Base-by-base conservation (phyloP, 805 yeast species). In the Lipomyces sp. region DNA sequence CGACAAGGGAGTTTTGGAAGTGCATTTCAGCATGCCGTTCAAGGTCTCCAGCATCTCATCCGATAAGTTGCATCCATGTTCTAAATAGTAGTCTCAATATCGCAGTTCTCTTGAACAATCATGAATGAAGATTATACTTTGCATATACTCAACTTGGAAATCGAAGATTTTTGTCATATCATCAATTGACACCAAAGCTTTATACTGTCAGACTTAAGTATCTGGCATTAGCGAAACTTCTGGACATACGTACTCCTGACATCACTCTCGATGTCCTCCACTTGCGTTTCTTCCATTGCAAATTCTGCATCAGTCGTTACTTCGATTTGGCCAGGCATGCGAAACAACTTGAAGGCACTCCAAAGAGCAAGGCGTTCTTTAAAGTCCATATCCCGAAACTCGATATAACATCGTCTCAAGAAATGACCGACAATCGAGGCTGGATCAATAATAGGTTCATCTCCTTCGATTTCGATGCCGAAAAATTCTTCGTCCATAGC, bases 1-100 rank as follows among this genome's bases (percentile, higher is more conserved):
- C 24, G 43, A 2, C 78, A 81, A 51, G 58, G 74, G 29, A 69
- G 83, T 65, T 63, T 77, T 40, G 78, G 74, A 57, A 82, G 84
- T 76, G 2, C 63, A 79, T 39, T 63, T 65, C 7, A 66, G 65
- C 5, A 73, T 78, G 11, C 61, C 80, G 29, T 86, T 82, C 11
- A 58, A 36, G 13, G 33, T 35, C 28, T 26, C 35, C 5, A 43
- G 23, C 45, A 47, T 44, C 7, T 35, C 32, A 14, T 13, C 14
- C 7, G 46, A 33, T 16, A 51, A 35, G 21, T 35, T 32, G 33
- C 51, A 35, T 10, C 53, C 47, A 7, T 37, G 43, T 19, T 46
- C 53, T 47, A 33, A 4, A 4, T 3, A 18, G n/a, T 13, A 13
- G 7, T 26, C n/a, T 10, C 6, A 34, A 14, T n/a, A 14, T 22